These are phyloP conservation scores for Sphaerulina populicola DNA, from an alignment of 2,329 filamentous ascomycete genomes.

Conservation along the genomic window DNA sequence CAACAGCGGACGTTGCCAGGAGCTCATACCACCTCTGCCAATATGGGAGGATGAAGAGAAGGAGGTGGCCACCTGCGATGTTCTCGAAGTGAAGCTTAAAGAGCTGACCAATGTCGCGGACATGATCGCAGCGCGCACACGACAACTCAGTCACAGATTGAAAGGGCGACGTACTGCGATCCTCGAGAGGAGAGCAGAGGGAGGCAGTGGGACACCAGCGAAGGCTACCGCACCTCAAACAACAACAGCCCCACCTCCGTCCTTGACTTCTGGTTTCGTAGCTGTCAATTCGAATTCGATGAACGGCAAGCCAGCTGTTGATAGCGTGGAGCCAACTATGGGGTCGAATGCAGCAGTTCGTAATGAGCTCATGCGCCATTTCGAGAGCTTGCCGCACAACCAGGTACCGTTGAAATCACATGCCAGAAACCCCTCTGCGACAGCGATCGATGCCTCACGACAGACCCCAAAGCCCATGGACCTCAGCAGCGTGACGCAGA, in stretches of 20 bases:
- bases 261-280: constrained; percentile 42
- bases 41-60: constrained; percentile 80
- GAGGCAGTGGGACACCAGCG: constrained; percentile 31
- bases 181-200: constrained; percentile 50
- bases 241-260: constrained; percentile 28
- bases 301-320: constrained; percentile 21
- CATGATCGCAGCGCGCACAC: constrained; percentile 58
- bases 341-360: constrained; percentile 48
- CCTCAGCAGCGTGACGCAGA: constrained; percentile 2
- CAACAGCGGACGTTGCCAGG: constrained; percentile 70
- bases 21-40: constrained; percentile 70
- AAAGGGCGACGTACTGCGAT: constrained; percentile 69
- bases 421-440: constrained; percentile 21
- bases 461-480: constrained; percentile 5
- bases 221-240: constrained; percentile 28
- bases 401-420: constrained; percentile 27
- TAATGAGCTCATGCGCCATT: constrained; percentile 55
- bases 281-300: constrained; percentile 45
- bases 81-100: constrained; percentile 68
- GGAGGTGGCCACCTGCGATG: constrained; percentile 74
- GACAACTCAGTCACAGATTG: constrained; percentile 72
- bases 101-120: constrained; percentile 74
- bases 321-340: constrained; percentile 29
- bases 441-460: constrained; percentile 4
- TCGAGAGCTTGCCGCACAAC: constrained; percentile 52